Evolutionary conservation across 305 asterid species (phyloP).

Genomic region (Fraxinus nigra): DNA sequence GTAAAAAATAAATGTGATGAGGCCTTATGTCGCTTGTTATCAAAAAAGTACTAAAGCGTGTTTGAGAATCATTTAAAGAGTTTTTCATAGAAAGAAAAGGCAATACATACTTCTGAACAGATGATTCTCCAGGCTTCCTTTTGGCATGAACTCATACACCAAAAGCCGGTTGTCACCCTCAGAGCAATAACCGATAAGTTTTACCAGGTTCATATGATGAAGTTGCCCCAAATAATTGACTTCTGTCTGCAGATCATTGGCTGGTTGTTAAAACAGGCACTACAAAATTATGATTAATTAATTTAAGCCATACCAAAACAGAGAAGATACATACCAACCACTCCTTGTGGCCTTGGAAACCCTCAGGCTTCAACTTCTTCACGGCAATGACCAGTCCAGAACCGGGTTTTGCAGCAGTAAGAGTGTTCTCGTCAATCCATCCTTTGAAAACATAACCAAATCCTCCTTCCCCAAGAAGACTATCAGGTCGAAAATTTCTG

Average conservation of each 20-base stretch:
- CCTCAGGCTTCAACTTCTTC: conserved; percentile 56
- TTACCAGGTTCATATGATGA: conserved; percentile 81
- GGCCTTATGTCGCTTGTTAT: not conserved
- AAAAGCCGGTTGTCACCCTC: conserved; percentile 89
- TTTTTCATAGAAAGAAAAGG: not conserved
- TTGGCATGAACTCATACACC: conserved; percentile 94
- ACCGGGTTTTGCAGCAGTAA: too few species aligned
- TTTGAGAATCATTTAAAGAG: not conserved
- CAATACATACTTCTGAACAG: conserved; percentile 70
- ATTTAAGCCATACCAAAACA: not conserved
- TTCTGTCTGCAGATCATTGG: too few species aligned
- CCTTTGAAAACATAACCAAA: too few species aligned
- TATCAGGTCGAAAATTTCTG: too few species aligned
- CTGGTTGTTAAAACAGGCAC: conserved; percentile 17
- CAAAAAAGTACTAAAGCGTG: not conserved
- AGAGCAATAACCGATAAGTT: conserved; percentile 87
- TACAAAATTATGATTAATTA: not conserved
- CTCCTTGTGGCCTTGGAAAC: conserved; percentile 96
- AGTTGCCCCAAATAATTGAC: conserved; percentile 81
- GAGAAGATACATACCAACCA: conserved; percentile 71
- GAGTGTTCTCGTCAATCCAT: too few species aligned
- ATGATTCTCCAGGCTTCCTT: conserved; percentile 96
- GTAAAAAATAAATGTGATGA: not conserved
- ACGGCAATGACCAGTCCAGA: too few species aligned
- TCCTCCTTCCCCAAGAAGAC: too few species aligned